Conservation (phyloP, 495 filamentous ascomycete species). For the Penicillium waksmanii region DNA sequence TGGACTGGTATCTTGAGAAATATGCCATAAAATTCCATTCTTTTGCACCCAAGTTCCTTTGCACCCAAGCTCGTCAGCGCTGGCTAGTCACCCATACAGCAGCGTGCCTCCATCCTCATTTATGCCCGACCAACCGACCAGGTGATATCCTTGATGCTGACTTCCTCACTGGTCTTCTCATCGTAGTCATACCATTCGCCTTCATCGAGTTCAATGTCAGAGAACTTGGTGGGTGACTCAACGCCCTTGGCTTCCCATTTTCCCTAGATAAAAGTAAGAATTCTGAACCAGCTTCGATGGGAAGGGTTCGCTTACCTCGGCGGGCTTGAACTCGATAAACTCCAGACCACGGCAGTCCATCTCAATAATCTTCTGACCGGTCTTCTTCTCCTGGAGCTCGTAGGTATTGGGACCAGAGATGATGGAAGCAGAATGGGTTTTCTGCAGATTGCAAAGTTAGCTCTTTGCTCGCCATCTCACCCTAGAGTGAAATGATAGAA, state of each 20-base stretch:
- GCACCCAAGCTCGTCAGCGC: not conserved
- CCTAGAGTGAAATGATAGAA: not conserved
- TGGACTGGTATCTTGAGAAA: too few relatives aligned
- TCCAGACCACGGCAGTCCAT: constrained; percentile 95
- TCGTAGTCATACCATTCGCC: constrained; percentile 93
- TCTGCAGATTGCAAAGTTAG: constrained; percentile 38
- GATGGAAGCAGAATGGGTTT: constrained; percentile 72
- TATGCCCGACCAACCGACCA: constrained; percentile 72
- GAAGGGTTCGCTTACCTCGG: constrained; percentile 63
- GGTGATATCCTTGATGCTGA: constrained; percentile 88
- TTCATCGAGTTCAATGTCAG: constrained; percentile 77
- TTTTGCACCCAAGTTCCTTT: not conserved
- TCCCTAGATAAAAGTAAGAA: constrained; percentile 54
- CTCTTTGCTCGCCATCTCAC: not conserved
- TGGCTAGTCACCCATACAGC: not conserved
- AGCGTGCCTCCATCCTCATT: constrained; percentile 3
- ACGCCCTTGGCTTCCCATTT: constrained; percentile 84
- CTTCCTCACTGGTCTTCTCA: constrained; percentile 77
- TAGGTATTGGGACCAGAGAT: constrained; percentile 72
- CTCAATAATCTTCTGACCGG: constrained; percentile 75
- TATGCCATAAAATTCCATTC: too few relatives aligned
- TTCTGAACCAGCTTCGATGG: not conserved
- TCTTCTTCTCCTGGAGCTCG: constrained; percentile 60
- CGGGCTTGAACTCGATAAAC: constrained; percentile 85
- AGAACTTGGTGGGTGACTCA: constrained; percentile 79